Conservation (phyloP, 2,329 filamentous ascomycete species). For the Trichoderma pleuroti region DNA sequence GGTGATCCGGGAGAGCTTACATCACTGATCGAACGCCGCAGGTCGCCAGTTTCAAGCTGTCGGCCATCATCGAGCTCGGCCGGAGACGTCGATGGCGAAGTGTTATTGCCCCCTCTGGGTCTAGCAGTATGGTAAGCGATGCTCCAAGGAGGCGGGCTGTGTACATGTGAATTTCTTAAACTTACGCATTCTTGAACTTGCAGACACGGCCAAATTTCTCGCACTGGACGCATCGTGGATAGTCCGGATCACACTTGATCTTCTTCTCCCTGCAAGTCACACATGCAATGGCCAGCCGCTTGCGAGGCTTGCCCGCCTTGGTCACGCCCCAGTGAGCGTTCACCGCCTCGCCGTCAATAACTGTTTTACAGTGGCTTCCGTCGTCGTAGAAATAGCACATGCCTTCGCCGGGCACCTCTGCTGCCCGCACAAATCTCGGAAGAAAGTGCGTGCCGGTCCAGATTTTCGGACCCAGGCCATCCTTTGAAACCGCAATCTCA, state of each 20-base stretch:
- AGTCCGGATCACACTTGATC: conserved; percentile 92
- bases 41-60: conserved; percentile 37
- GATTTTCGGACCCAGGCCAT: conserved; percentile 63
- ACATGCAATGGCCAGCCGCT: conserved; percentile 87
- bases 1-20: conserved; percentile 50
- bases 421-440: conserved; percentile 60
- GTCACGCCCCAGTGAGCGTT: conserved; percentile 93
- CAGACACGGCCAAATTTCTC: conserved; percentile 85
- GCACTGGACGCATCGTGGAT: conserved; percentile 83
- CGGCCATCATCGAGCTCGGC: conserved; percentile 48
- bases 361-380: conserved; percentile 74
- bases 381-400: conserved; percentile 85
- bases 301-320: conserved; percentile 89
- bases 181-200: conserved; percentile 82
- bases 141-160: not conserved
- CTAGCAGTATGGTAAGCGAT: conserved; percentile 32
- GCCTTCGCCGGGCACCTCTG: conserved; percentile 72
- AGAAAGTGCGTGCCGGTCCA: conserved; percentile 67
- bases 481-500: conserved; percentile 51
- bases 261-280: conserved; percentile 94
- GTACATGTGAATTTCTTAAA: conserved; percentile 27
- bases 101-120: conserved; percentile 56
- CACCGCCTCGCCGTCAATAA: conserved; percentile 80
- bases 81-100: conserved; percentile 51
- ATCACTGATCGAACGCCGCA: conserved; percentile 40